A percentile compares a stretch with the other conserved stretches of the same genome.
These are phyloP conservation scores for Globisporangium iwayamae DNA, from an alignment of 352 stramenopile species.

Conservation along the genomic window DNA sequence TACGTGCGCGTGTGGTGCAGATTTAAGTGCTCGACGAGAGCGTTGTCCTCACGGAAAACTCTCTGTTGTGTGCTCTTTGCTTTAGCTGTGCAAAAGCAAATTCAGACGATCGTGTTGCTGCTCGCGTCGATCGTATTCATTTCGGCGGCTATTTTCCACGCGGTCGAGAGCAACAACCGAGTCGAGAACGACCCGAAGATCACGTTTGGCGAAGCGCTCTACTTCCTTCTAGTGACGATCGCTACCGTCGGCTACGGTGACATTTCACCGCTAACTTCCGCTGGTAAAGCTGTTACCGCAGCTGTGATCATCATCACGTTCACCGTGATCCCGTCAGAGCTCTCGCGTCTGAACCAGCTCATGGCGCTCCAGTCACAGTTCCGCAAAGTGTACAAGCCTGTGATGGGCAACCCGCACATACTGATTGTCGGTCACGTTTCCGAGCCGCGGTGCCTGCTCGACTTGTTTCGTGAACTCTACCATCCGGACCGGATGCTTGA, in stretches of 20 bases:
- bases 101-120: constrained; percentile 61
- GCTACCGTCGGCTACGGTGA: constrained; percentile 57
- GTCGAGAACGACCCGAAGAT: constrained; percentile 22
- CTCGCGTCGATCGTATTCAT: constrained; percentile 68
- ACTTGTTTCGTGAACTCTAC: constrained; percentile 67
- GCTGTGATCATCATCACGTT: constrained; percentile 56
- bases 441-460: constrained; percentile 43
- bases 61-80: not conserved
- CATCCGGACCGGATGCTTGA: constrained; percentile 48
- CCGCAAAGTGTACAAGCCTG: constrained; percentile 48
- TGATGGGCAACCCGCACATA: constrained; percentile 50
- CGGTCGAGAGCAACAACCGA: constrained; percentile 37
- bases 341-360: constrained; percentile 49
- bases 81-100: constrained; percentile 56
- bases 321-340: constrained; percentile 49
- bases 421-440: constrained; percentile 52
- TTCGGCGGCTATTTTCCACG: constrained; percentile 53
- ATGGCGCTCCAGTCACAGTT: constrained; percentile 67
- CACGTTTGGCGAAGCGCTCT: constrained; percentile 55
- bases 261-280: constrained; percentile 38
- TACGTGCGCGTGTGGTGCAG: too few species aligned
- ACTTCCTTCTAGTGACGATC: constrained; percentile 60
- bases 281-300: constrained; percentile 37
- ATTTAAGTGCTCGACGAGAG: not conserved
- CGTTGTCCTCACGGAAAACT: too few species aligned